Evolutionary conservation across 352 stramenopile species (phyloP).

Genomic region (Phytophthora pseudosyringae): DNA sequence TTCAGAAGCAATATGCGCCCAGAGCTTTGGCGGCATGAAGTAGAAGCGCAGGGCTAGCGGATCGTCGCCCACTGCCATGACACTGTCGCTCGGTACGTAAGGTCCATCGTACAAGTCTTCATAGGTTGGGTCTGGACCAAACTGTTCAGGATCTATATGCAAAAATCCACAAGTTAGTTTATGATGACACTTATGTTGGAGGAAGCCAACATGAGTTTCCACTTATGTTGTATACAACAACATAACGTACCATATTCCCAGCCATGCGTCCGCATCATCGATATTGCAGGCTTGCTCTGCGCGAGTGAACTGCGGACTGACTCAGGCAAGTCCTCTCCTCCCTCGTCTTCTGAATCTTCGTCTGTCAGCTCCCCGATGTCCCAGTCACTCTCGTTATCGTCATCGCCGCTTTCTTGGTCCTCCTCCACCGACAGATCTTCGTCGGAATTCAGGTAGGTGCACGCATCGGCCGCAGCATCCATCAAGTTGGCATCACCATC

Average conservation of each 20-base stretch:
- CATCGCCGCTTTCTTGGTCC: background rate
- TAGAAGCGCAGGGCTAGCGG: background rate
- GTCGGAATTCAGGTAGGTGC: background rate
- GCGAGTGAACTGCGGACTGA: background rate
- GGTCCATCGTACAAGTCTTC: background rate
- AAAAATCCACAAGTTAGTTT: background rate
- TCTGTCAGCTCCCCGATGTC: background rate
- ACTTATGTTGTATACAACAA: slow-evolving; percentile 1
- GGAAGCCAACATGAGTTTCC: background rate
- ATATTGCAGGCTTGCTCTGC: background rate
- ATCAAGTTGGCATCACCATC: background rate
- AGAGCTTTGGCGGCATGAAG: background rate
- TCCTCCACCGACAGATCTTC: background rate
- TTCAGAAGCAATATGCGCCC: background rate
- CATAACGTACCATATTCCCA: slow-evolving; percentile 4
- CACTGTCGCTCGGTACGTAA: background rate
- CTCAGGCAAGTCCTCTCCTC: background rate
- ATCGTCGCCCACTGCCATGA: background rate
- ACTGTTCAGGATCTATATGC: background rate
- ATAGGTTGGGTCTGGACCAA: background rate
- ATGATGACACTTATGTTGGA: too few relatives aligned
- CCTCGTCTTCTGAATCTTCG: background rate
- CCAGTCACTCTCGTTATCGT: background rate
- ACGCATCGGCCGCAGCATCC: background rate
- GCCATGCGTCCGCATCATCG: background rate